Conservation (phyloP, 2,329 filamentous ascomycete genomes). For the Piedraia hortae region DNA sequence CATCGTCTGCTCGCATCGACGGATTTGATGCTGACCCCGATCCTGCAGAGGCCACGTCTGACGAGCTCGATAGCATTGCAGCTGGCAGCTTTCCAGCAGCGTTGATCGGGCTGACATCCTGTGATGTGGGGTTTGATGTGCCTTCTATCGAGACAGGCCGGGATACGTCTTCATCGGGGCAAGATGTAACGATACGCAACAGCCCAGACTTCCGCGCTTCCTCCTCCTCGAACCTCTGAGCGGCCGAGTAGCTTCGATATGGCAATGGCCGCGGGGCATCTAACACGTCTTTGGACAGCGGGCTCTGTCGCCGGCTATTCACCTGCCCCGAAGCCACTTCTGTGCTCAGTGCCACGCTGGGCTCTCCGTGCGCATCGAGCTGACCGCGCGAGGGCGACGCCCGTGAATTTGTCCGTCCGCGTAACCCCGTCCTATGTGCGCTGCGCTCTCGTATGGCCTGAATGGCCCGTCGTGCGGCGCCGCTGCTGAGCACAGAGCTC, state of each 20-base stretch:
- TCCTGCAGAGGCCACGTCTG: conserved; percentile 20
- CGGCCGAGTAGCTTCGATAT: no score
- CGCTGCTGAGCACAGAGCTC: conserved; percentile 18
- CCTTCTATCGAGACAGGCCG: conserved; percentile 5
- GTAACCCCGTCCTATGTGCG: conserved; percentile 19
- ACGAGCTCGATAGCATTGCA: conserved; percentile 18
- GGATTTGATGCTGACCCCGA: conserved; percentile 24
- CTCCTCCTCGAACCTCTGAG: no score
- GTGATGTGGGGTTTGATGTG: conserved; percentile 7
- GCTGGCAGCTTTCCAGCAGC: conserved; percentile 6
- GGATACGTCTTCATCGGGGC: no score
- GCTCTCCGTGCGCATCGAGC: conserved; percentile 27
- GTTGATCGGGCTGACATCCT: conserved; percentile 16
- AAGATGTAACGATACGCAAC: no score
- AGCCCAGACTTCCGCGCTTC: no score
- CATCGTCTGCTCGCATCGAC: conserved; percentile 16
- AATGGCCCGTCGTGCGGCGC: conserved; percentile 19
- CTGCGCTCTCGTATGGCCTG: conserved; percentile 18
- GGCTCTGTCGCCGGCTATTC: no score
- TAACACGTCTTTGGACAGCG: no score
- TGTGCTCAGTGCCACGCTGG: conserved; percentile 35
- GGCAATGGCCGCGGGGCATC: no score
- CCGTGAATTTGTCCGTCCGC: conserved; percentile 29
- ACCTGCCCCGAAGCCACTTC: conserved; percentile 32
- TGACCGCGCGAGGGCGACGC: conserved; percentile 24